phyloP scores from a whole-genome alignment of 2,329 filamentous ascomycete species.

The Arthrobotrys musiformis region DNA sequence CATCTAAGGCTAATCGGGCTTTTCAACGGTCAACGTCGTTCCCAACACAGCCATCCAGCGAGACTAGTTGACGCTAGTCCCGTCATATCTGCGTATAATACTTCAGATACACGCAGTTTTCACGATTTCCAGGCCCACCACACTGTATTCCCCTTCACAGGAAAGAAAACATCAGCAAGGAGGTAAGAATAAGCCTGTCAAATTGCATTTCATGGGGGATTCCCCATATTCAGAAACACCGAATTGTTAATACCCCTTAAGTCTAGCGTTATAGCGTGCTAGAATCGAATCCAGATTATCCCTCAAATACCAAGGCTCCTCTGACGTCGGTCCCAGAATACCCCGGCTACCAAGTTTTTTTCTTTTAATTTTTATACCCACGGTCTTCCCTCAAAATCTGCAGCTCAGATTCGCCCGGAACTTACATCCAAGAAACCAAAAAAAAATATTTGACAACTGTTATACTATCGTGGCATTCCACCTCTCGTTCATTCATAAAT shows the following conservation, averaged over 20 bases:
- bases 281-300: slow-evolving; percentile 32
- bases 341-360: slow-evolving; percentile 40
- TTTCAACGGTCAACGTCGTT: slow-evolving; percentile 31
- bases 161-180: slow-evolving; percentile 15
- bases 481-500: slow-evolving; percentile 9
- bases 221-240: slow-evolving; percentile 38
- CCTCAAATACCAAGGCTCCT: slow-evolving; percentile 24
- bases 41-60: slow-evolving; percentile 40
- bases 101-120: slow-evolving; percentile 33
- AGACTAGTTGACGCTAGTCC: slow-evolving; percentile 3
- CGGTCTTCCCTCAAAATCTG: slow-evolving; percentile 18
- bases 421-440: slow-evolving; percentile 23
- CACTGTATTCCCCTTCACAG: slow-evolving; percentile 11
- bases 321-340: slow-evolving; percentile 45
- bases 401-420: slow-evolving; percentile 30
- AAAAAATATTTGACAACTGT: neutral
- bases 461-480: slow-evolving; percentile 1
- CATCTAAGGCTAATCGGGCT: slow-evolving; percentile 27
- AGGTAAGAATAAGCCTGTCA: slow-evolving; percentile 21
- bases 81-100: neutral
- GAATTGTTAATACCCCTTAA: slow-evolving; percentile 26
- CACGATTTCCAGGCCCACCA: slow-evolving; percentile 16
- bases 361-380: slow-evolving; percentile 16
- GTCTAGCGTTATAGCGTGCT: no score
- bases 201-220: slow-evolving; percentile 14